Evolutionary conservation across 345 rosid species (phyloP), one percentile per base, ranked within the genome.

Genomic region (Citrus hindsii): DNA sequence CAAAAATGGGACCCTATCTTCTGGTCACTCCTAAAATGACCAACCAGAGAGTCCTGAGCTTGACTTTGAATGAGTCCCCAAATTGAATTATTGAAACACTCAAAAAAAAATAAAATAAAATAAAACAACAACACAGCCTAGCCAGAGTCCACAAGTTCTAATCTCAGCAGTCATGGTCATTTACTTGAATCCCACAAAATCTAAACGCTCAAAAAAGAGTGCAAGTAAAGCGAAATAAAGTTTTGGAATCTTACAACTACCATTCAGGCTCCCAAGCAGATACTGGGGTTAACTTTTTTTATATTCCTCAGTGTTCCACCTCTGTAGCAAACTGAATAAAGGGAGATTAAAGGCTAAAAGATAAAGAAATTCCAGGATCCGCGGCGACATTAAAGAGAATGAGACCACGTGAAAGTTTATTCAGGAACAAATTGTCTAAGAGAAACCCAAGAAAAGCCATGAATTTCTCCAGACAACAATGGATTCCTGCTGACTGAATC

Each of bases 1-100:
- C 18, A 64, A 58, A 13, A 18, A 79, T 46, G 77, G 81, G 77
- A 9, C 74, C 79, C 77, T 8, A 7, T 40, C 59, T 56, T 25
- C 24, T 9, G 51, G 70, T 64, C 64, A 30, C 65, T 40, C 63
- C 42, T 22, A 8, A 53, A 59, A 66, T 27, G 59, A 33, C 73
- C 79, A 77, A 75, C 79, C 77, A 27, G 37, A 79, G 21, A 67
- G 68, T 33, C 24, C 35, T 32, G 64, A 33, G 51, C 67, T 51
- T 65, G 72, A 76, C 72, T 73, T 67, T 62, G 76, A 72, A 67
- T 55, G 51, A 71, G 58, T 67, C 73, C 68, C 14, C 32, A 30
- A 56, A 21, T 53, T 73, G 48, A 24, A 66, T 66, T 35, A 65
- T 30, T 51, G 18, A 51, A 73, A 38, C 62, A 27, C 28, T 65